Conservation (phyloP, 2,329 filamentous ascomycete genomes). For the Aspergillus hiratsukae region DNA sequence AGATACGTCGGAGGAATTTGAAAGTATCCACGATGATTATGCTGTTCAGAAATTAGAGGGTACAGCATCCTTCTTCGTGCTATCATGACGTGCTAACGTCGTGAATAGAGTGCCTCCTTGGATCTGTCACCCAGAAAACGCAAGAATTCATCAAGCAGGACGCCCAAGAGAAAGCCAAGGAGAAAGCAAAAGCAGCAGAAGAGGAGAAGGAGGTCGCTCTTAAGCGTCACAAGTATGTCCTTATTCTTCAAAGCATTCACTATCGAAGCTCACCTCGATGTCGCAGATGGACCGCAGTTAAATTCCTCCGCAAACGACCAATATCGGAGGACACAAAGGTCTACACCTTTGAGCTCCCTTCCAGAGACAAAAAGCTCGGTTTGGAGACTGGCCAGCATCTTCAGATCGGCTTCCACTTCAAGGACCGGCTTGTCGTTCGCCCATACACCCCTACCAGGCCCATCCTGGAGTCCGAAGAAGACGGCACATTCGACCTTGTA, state of each 20-base stretch:
- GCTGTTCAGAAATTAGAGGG: conserved; percentile 48
- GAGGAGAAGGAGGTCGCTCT: conserved; percentile 34
- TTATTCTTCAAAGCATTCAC: neutral
- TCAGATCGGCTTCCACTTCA: conserved; percentile 50
- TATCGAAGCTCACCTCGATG: neutral
- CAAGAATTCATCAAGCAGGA: conserved; percentile 45
- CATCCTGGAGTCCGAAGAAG: conserved; percentile 34
- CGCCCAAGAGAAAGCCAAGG: conserved; percentile 39
- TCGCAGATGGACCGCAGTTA: conserved; percentile 44
- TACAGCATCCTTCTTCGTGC: conserved; percentile 34
- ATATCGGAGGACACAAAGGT: conserved; percentile 38
- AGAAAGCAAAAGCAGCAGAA: conserved; percentile 34
- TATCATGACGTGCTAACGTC: conserved; percentile 20
- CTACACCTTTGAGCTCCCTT: conserved; percentile 22
- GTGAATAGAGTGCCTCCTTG: conserved; percentile 47
- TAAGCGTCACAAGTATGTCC: conserved; percentile 27
- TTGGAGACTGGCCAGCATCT: conserved; percentile 51
- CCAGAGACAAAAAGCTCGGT: conserved; percentile 40
- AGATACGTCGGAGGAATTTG: conserved; percentile 48
- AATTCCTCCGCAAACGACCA: conserved; percentile 36
- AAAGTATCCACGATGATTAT: conserved; percentile 49
- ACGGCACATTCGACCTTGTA: conserved; percentile 46
- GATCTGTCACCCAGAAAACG: conserved; percentile 47
- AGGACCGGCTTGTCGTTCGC: conserved; percentile 49
- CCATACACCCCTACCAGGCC: conserved; percentile 50